phyloP scores from a whole-genome alignment of 2,329 filamentous ascomycete genomes.

The Penicillium sp. region DNA sequence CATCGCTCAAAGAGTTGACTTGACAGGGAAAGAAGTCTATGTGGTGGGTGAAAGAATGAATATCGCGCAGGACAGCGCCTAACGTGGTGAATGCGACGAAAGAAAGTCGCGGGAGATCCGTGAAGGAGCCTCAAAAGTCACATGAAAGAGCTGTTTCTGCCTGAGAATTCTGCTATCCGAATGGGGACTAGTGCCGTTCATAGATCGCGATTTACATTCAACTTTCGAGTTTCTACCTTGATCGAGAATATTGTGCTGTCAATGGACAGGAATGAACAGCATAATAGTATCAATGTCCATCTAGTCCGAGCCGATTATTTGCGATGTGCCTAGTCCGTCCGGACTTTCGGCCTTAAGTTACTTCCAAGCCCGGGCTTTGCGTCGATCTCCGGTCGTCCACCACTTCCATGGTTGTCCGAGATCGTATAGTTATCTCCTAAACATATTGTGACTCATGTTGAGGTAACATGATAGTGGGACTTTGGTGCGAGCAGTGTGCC shows the following conservation, averaged over 20 bases:
- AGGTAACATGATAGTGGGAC: background rate
- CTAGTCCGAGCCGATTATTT: background rate
- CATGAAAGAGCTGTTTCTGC: conserved; percentile 4
- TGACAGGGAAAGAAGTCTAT: background rate
- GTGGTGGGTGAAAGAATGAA: conserved; percentile 1
- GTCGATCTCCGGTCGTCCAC: background rate
- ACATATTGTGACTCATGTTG: background rate
- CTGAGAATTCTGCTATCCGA: conserved; percentile 5
- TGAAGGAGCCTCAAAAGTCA: conserved; percentile 2
- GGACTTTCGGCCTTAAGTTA: background rate
- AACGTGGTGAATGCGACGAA: conserved; percentile 5
- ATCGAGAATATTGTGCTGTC: background rate
- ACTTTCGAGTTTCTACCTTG: background rate
- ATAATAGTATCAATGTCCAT: background rate
- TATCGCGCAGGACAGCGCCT: conserved; percentile 6
- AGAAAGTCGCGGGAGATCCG: background rate
- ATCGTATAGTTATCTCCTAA: background rate
- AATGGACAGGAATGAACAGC: background rate
- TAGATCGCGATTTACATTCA: background rate
- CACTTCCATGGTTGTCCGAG: background rate
- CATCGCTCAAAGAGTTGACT: conserved; percentile 5
- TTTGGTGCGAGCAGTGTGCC: background rate
- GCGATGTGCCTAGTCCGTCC: background rate
- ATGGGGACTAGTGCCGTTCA: background rate
- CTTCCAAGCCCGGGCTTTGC: background rate